Conservation (phyloP, 208 protist genomes). For the Phytomonas sp. region DNA sequence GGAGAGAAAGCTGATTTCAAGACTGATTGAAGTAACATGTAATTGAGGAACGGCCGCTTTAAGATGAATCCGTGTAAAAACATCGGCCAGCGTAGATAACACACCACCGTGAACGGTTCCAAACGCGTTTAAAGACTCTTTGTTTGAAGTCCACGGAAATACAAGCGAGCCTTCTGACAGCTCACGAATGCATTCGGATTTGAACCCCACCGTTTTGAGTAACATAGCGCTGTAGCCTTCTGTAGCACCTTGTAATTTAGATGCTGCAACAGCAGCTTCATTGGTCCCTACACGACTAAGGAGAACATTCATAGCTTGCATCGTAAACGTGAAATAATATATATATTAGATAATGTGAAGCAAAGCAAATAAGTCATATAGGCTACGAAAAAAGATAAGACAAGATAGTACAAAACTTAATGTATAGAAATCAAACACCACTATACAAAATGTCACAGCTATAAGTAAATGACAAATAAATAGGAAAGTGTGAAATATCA, state of each 20-base stretch:
- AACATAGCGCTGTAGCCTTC: conserved; percentile 41
- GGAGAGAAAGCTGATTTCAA: conserved; percentile 77
- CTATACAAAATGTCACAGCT: background rate
- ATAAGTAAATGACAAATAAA: background rate
- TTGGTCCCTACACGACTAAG: background rate
- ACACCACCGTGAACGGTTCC: conserved; percentile 80
- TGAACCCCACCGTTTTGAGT: conserved; percentile 54
- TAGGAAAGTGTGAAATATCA: conserved; percentile 1
- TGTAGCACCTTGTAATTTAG: conserved; percentile 22
- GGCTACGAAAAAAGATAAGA: background rate
- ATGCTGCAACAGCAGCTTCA: conserved; percentile 29
- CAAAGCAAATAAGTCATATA: conserved; percentile 1
- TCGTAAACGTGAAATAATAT: conserved; percentile 14
- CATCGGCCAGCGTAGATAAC: conserved; percentile 70
- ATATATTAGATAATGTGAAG: background rate
- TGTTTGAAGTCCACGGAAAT: conserved; percentile 56
- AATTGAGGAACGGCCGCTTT: conserved; percentile 13
- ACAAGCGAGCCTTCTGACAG: conserved; percentile 29
- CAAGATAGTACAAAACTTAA: conserved; percentile 1
- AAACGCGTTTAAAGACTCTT: conserved; percentile 59
- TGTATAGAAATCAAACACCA: background rate
- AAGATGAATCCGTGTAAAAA: conserved; percentile 73
- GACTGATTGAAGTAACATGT: conserved; percentile 39
- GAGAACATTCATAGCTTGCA: background rate
- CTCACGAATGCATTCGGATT: conserved; percentile 30